Evolutionary conservation across 1,139 yeast genomes (phyloP).

Genomic region (Pichia sp.): DNA sequence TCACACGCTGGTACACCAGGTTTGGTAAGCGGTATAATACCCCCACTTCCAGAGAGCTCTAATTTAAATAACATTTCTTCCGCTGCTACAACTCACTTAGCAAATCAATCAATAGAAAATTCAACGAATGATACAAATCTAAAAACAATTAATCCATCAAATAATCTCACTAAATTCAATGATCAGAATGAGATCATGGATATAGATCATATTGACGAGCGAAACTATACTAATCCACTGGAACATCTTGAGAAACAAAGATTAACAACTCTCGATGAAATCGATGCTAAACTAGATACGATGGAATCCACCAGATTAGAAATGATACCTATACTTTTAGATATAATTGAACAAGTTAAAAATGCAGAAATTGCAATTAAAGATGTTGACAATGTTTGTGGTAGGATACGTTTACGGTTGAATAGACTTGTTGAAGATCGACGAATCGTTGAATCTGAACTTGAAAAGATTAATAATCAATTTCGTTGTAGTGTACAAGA

Average conservation of each 20-base stretch:
- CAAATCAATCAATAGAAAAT: neutral
- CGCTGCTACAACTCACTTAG: neutral
- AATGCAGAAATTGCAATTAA: slow-evolving; percentile 28
- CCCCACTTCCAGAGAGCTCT: too few relatives aligned
- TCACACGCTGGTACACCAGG: neutral
- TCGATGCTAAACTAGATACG: slow-evolving; percentile 1
- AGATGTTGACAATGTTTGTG: slow-evolving; percentile 29
- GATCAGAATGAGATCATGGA: too few relatives aligned
- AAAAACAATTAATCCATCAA: too few relatives aligned
- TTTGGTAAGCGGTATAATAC: neutral
- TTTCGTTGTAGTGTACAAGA: neutral
- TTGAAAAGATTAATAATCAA: slow-evolving; percentile 1
- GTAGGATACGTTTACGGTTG: slow-evolving; percentile 26
- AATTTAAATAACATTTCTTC: neutral
- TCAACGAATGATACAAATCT: too few relatives aligned
- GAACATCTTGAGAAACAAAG: neutral
- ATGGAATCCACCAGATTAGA: slow-evolving; percentile 21
- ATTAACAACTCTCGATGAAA: neutral
- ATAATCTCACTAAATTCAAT: too few relatives aligned
- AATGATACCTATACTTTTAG: slow-evolving; percentile 27
- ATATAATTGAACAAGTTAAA: slow-evolving; percentile 26
- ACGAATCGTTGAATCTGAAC: neutral
- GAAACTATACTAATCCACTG: neutral
- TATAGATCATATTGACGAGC: neutral
- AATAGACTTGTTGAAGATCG: slow-evolving; percentile 16